A percentile compares a stretch with the other conserved stretches of the same genome.
phyloP scores from a whole-genome alignment of 2,329 filamentous ascomycete species.

The Hymenoscyphus infarciens region DNA sequence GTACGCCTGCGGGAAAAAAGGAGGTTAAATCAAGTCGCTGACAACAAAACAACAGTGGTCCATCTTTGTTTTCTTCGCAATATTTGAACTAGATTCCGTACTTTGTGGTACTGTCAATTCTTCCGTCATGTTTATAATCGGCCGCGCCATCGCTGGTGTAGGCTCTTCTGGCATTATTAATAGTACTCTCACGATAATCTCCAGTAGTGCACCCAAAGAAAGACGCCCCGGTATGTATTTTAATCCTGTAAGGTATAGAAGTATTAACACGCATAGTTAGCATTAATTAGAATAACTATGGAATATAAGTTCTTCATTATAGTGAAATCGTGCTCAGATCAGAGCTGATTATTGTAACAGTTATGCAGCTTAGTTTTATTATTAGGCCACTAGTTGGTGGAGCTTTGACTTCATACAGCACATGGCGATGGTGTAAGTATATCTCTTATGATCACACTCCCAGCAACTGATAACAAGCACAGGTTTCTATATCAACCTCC shows the following conservation, averaged over 20 bases:
- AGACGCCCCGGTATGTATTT: slow-evolving; percentile 16
- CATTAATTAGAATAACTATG: not conserved
- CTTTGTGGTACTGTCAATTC: slow-evolving; percentile 49
- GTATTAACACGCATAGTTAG: not conserved
- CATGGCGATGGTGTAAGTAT: slow-evolving; percentile 28
- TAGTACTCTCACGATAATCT: slow-evolving; percentile 50
- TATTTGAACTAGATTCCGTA: slow-evolving; percentile 55
- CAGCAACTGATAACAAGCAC: no score
- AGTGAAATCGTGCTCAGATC: no score
- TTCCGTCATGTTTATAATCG: slow-evolving; percentile 51
- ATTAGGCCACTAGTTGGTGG: slow-evolving; percentile 36
- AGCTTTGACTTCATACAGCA: slow-evolving; percentile 36
- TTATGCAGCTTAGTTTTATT: slow-evolving; percentile 21
- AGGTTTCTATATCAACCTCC: slow-evolving; percentile 41
- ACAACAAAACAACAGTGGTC: slow-evolving; percentile 18
- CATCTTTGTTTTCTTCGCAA: slow-evolving; percentile 41
- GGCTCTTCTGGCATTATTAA: slow-evolving; percentile 50
- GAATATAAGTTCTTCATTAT: not conserved
- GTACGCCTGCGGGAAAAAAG: slow-evolving; percentile 16
- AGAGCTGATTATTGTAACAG: not conserved
- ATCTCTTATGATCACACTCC: slow-evolving; percentile 20
- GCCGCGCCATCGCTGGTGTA: slow-evolving; percentile 50
- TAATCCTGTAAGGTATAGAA: slow-evolving; percentile 8
- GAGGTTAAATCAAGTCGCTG: not conserved
- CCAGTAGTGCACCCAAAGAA: slow-evolving; percentile 31